Base-by-base conservation (phyloP, 306 rosid species). In the Cajanus cajan region DNA sequence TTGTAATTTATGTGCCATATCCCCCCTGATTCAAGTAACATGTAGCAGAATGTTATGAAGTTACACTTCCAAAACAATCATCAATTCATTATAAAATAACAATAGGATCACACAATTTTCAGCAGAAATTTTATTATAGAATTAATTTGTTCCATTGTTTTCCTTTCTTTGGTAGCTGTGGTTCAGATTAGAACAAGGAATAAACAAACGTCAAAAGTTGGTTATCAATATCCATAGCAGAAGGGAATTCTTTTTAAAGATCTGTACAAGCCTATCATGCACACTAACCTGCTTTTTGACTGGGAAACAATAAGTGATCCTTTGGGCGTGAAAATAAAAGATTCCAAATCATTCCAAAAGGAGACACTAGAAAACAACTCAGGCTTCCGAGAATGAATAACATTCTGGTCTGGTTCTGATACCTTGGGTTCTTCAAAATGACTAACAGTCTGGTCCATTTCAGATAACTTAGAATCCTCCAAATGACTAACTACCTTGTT, bases 241-340 rank as follows among this genome's bases (percentile, higher is more conserved):
- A 50, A 47, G 24, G 71, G 59, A n/a, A n/a, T 2, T 41, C 4
- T 41, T 41, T n/a, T 50, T 59, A 19, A 62, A 31, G 34, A 80
- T 19, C 18, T 40, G 44, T 48, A 44, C 6, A 61, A 11, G 73
- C 41, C 37, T 71, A 74, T 41, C 18, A 80, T 22, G 50, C 80
- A 67, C 5, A 79, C 73, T 52, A 82, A 95, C 98, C 98, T 95
- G 90, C 85, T 89, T 86, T 63, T 87, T 41, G 98, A 90, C 84
- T 65, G 80, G 15, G 89, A 82, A 72, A 88, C 31, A 41, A 90
- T 72, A 85, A 67, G 70, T 2, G 89, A 84, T 82, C 89, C 97
- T 74, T 85, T 82, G 78, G 88, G 76, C 18, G 90, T 68, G 73
- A 37, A 79, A 79, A 91, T 50, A 81, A 89, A 92, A 70, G 90